Evolutionary conservation across 345 rosid species (phyloP).

Genomic region (Jatropha curcas): DNA sequence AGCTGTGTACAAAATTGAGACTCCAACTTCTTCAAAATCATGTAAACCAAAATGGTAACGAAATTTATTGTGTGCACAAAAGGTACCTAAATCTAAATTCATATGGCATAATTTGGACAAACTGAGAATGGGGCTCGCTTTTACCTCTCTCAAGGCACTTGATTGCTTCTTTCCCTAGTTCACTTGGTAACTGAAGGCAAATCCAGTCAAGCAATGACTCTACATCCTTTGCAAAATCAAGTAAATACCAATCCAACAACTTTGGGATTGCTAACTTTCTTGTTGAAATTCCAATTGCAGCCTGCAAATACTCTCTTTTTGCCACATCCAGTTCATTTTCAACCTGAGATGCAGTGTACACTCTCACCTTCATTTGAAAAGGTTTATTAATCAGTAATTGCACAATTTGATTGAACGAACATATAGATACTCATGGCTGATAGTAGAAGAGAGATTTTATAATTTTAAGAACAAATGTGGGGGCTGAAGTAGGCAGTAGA

Average conservation of each 20-base stretch:
- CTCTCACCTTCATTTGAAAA: constrained; percentile 54
- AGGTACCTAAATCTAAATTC: constrained; percentile 79
- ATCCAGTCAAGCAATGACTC: constrained; percentile 86
- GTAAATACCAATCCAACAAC: constrained; percentile 76
- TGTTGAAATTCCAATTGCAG: constrained; percentile 60
- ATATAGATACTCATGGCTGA: too few relatives aligned
- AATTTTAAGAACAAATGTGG: constrained; percentile 5
- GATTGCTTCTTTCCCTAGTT: constrained; percentile 64
- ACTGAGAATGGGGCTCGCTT: constrained; percentile 39
- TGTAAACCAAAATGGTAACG: constrained; percentile 7
- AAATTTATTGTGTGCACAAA: constrained; percentile 39
- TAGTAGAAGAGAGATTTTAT: too few relatives aligned
- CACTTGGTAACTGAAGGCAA: constrained; percentile 81
- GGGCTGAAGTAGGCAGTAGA: constrained; percentile 2
- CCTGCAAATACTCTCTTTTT: constrained; percentile 75
- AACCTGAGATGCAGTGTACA: constrained; percentile 63
- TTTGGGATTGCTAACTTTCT: constrained; percentile 64
- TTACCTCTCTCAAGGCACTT: constrained; percentile 61
- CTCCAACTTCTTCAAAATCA: constrained; percentile 21
- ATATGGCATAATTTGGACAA: constrained; percentile 62
- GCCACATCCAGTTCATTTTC: constrained; percentile 69
- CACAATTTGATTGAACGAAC: not conserved
- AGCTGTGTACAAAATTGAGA: constrained; percentile 35
- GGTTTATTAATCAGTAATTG: constrained; percentile 24
- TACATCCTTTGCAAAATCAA: constrained; percentile 80